phyloP scores from a whole-genome alignment of 805 yeast species.

The Myxozyma geophila region DNA sequence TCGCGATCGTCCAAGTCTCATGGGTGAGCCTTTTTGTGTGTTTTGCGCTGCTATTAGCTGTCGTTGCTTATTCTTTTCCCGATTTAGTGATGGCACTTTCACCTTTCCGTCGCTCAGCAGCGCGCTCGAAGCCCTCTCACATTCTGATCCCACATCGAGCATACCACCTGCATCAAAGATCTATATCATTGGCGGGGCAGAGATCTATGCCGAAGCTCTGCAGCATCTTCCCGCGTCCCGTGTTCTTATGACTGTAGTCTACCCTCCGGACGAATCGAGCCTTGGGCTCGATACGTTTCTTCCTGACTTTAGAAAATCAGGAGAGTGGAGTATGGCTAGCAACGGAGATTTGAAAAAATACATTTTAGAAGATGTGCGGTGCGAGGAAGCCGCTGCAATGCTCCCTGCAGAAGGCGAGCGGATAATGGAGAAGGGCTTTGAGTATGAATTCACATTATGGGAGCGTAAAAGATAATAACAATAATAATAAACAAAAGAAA shows the following conservation, averaged over 20 bases:
- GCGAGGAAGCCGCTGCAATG: constrained; percentile 17
- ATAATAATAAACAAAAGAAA: too few species aligned
- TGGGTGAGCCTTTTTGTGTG: constrained; percentile 14
- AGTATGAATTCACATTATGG: constrained; percentile 68
- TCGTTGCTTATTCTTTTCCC: neutral
- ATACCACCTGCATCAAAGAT: constrained; percentile 44
- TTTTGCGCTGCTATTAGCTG: neutral
- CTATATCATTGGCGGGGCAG: constrained; percentile 92
- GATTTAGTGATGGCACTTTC: constrained; percentile 10
- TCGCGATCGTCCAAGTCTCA: constrained; percentile 52
- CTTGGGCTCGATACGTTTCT: constrained; percentile 71
- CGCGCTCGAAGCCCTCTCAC: constrained; percentile 20
- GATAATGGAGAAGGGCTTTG: constrained; percentile 52
- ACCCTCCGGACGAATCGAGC: constrained; percentile 14
- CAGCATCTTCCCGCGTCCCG: constrained; percentile 58
- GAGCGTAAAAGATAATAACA: constrained; percentile 33
- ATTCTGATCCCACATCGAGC: neutral
- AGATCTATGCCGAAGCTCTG: constrained; percentile 68
- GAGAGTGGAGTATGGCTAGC: constrained; percentile 25
- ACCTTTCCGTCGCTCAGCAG: constrained; percentile 20
- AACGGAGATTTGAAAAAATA: constrained; percentile 16
- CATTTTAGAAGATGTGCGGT: constrained; percentile 38
- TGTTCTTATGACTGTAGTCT: constrained; percentile 37
- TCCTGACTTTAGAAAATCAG: constrained; percentile 47
- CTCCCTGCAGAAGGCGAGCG: constrained; percentile 18